A percentile compares a stretch with the other conserved stretches of the same genome.
Evolutionary conservation across 306 rosid species (phyloP).

Genomic region (Dryas octopetala): DNA sequence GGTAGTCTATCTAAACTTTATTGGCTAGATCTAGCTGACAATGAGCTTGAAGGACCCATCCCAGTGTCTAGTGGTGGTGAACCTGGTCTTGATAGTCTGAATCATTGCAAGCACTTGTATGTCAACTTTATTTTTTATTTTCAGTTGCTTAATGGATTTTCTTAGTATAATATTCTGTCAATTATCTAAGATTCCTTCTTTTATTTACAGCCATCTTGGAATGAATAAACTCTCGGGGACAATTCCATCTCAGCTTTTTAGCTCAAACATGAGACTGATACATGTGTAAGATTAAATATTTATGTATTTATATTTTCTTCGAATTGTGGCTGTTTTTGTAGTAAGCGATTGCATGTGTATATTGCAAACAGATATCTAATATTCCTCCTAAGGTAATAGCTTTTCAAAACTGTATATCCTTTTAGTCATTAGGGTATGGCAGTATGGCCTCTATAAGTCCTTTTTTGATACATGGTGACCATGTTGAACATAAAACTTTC

Average conservation of each 20-base stretch:
- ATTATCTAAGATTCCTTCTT: no score
- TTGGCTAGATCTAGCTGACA: constrained; percentile 48
- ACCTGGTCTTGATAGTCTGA: constrained; percentile 35
- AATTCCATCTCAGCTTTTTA: constrained; percentile 56
- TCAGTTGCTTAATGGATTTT: neutral
- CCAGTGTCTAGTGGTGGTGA: constrained; percentile 28
- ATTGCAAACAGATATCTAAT: no score
- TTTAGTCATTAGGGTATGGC: no score
- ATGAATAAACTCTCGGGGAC: constrained; percentile 48
- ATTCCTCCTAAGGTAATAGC: no score
- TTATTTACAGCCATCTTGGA: constrained; percentile 55
- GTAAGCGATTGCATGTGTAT: no score
- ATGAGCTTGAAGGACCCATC: constrained; percentile 33
- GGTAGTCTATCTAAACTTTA: constrained; percentile 40
- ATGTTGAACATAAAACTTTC: no score
- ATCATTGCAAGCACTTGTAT: constrained; percentile 40
- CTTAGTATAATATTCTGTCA: no score
- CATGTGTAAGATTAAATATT: constrained; percentile 53
- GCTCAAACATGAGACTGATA: constrained; percentile 47
- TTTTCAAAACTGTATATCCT: no score
- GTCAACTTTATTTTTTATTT: constrained; percentile 2
- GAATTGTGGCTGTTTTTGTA: neutral
- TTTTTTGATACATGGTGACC: no score
- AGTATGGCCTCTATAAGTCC: no score
- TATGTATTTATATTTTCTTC: neutral